phyloP scores from a whole-genome alignment of 2,329 filamentous ascomycete species.

The Beauveria brongniartii region DNA sequence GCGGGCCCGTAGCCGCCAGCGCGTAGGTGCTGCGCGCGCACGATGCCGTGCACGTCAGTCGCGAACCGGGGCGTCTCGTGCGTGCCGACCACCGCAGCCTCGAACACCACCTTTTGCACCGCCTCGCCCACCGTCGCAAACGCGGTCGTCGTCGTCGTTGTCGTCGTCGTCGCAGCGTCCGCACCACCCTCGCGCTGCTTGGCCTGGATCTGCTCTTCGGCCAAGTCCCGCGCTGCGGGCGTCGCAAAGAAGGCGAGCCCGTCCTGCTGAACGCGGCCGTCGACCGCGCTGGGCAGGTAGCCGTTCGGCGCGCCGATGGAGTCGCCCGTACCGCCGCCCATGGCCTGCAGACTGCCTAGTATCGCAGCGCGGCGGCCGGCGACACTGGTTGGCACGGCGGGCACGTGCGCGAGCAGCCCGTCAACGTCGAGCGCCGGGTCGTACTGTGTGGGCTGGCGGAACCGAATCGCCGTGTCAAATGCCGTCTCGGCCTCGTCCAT shows the following conservation, averaged over 20 bases:
- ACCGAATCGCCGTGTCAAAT: constrained; percentile 28
- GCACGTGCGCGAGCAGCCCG: constrained; percentile 23
- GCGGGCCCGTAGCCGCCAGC: constrained; percentile 27
- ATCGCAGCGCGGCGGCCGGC: constrained; percentile 25
- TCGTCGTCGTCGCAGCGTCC: constrained; percentile 11
- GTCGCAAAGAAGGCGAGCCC: constrained; percentile 25
- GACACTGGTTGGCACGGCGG: constrained; percentile 20
- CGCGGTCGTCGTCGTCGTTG: constrained; percentile 14
- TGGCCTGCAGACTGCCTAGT: constrained; percentile 27
- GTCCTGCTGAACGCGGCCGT: constrained; percentile 22
- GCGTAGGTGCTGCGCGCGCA: constrained; percentile 30
- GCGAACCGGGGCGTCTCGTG: constrained; percentile 28
- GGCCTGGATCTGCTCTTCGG: constrained; percentile 23
- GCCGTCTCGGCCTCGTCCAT: constrained; percentile 26
- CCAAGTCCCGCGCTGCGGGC: constrained; percentile 19
- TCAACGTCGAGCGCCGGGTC: constrained; percentile 27
- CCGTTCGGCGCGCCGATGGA: constrained; percentile 23
- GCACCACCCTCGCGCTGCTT: background rate
- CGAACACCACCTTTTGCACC: constrained; percentile 24
- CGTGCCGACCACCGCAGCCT: constrained; percentile 27
- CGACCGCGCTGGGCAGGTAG: constrained; percentile 23
- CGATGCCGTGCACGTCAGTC: constrained; percentile 24
- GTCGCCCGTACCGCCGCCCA: constrained; percentile 25
- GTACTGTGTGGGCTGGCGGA: constrained; percentile 25
- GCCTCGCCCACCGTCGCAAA: constrained; percentile 27